Base-by-base conservation (phyloP, 2,329 filamentous ascomycete genomes). In the Neocatenulostroma microsporum region DNA sequence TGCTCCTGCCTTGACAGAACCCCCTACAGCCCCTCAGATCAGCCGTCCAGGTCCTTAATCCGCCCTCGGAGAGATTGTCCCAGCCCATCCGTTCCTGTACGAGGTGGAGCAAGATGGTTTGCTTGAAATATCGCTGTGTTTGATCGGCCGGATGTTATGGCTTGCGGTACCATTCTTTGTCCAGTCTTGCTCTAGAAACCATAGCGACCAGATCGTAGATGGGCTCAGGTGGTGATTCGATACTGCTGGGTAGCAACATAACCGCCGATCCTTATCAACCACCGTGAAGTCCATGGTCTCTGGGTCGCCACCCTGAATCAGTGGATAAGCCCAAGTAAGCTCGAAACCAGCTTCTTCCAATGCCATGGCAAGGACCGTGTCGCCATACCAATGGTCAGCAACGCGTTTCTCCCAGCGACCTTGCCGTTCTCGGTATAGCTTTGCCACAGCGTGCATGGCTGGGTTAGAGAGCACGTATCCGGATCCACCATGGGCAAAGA, bases 321-420 rank as follows among this genome's bases (percentile, higher is more conserved):
- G 55, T 1, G 66, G 66, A 50, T 58, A 67, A 0, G 60, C 55
- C 15, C 54, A 53, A 5, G 61, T 65, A 40, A 74, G 36, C 3
- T 56, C 47, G 8, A 73, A 59, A 1, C 65, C 65, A 14, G 60
- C 63, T 26, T 65, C 56, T 42, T 60, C 61, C 29, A 74, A 45
- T 4, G 62, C 63, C 55, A 62, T 69, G 3, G 70, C 71, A 3
- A 73, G 51, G 5, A 74, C 62, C 26, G 67, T 69, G 36, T 74
- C 71, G 5, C 71, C 71, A 33, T 70, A 73, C 51, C 68, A 73
- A 40, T 77, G 72, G 10, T 61, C 47, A 20, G 57, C 56, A 15
- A 70, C 56, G 23, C 63, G 42, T 5, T 62, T 54, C 30, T 67
- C 55, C 58, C 64, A 70, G 21, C 55, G 41, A 13, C 60, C 49